Evolutionary conservation across 352 stramenopile genomes (phyloP), one percentile per base, ranked within the genome.

Genomic region (Aphanomyces stellatus): DNA sequence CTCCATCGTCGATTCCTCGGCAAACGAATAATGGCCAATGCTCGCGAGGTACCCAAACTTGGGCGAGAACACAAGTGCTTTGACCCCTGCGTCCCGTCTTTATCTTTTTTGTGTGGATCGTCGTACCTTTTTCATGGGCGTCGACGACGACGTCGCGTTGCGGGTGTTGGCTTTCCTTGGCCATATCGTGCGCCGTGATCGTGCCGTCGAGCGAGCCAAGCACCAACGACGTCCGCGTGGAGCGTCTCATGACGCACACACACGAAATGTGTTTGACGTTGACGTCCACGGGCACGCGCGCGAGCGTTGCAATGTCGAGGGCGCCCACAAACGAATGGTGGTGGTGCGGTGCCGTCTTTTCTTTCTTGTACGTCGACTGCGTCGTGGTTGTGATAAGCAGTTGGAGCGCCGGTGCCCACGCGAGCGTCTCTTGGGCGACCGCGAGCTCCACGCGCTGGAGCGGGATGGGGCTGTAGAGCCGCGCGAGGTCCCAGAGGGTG

Each of bases 1-100:
- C 49, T 89, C 73, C 46, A 80, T 62, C 37, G 79, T 85, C 3
- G 79, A 82, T 31, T 91, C 81, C 53, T 91, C 82, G 5, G 80
- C 74, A 61, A 87, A 89, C 25, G 81, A 84, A 46, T 85, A 70
- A 28, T 76, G 78, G 0, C 82, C 79, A 28, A 80, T 75, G 59
- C 78, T 90, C 5, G 82, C 81, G 8, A 91, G 64, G 51, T 75
- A 77, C 41, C 83, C 76, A 40, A 73, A 72, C 17, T 82, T 72
- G 5, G 27, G 64, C 42, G 82, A 89, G 53, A 78, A 79, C 2
- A 69, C 64, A 0, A 91, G 65, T 30, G 75, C 65, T 40, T 82
- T 78, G 35, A 91, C 79, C 22, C 82, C 82, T 43, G 51, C 33
- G n/a, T n/a, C 34, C n/a, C n/a, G n/a, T n/a, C n/a, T n/a, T n/a